A percentile compares a stretch with the other conserved stretches of the same genome.
Conservation (phyloP, 805 yeast species). For the Lachancea sp. region DNA sequence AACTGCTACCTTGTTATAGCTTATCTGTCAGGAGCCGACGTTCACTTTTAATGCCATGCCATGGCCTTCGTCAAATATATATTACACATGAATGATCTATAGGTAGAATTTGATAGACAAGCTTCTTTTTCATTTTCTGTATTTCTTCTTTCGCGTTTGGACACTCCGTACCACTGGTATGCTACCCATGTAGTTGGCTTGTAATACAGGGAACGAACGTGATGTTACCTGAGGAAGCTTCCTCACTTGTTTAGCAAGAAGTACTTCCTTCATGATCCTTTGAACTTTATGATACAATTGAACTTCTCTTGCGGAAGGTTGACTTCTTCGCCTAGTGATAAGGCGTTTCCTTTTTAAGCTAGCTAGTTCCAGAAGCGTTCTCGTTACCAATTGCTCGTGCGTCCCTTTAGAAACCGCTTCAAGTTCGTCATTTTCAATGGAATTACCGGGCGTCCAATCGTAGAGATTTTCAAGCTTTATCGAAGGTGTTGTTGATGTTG, state of each 20-base stretch:
- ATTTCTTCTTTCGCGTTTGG: constrained; percentile 27
- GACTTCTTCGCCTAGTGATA: constrained; percentile 23
- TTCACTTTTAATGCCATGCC: constrained; percentile 35
- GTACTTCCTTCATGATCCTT: constrained; percentile 42
- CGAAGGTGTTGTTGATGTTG: constrained; percentile 4
- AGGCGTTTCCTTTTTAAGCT: constrained; percentile 43
- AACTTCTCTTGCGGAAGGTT: constrained; percentile 41
- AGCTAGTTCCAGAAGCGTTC: constrained; percentile 44
- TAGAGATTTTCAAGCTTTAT: constrained; percentile 38
- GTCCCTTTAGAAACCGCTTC: constrained; percentile 39
- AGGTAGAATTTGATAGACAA: not conserved
- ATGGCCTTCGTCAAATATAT: not conserved
- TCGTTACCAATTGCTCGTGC: constrained; percentile 38
- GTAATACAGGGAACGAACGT: constrained; percentile 57
- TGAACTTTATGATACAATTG: constrained; percentile 38
- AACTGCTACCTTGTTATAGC: constrained; percentile 62
- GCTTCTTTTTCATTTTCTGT: constrained; percentile 13
- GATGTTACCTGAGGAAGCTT: constrained; percentile 28
- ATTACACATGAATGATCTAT: not conserved
- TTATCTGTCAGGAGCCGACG: constrained; percentile 45
- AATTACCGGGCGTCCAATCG: constrained; percentile 45
- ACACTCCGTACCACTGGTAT: constrained; percentile 52
- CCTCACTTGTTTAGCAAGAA: constrained; percentile 33
- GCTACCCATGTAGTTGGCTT: constrained; percentile 69
- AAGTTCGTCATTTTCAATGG: constrained; percentile 47